Base-by-base conservation (phyloP, 176 grass and related monocot species). In the Dactylis glomerata region DNA sequence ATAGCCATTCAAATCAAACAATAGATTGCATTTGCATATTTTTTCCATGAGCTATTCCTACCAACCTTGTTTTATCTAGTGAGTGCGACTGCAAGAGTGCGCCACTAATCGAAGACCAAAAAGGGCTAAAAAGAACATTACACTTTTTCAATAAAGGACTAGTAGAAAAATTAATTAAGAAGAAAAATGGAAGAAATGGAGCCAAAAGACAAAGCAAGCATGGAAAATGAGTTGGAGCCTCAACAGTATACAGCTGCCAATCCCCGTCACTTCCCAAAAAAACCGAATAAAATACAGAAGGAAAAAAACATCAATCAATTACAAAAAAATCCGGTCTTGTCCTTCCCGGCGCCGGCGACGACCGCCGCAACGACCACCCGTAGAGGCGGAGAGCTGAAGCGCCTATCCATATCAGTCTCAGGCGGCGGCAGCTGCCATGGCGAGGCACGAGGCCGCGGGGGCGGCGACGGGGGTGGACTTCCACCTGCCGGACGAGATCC, bases 401-500 rank as follows among this genome's bases (percentile, higher is more conserved):
- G 22, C 42, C 77, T 8, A 27, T 6, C 22, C 23, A 56, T 32
- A 16, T 36, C 49, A 30, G 66, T 32, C n/a, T 36, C 49, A 30
- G n/a, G 75, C 74, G 51, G 30, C 77, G 36, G 37, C 54, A 23
- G 47, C 24, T 55, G 82, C 32, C 42, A 82, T 88, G 71, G 89
- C 75, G 80, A 79, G 84, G 84, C 80, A 87, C 11, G 84, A 86
- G 34, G 55, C 76, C 49, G 1, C 61, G 23, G 85, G 77, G 57
- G 55, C 81, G 17, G 19, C 59, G 8, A 77, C 78, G 40, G 89
- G 80, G 30, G 80, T 88, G 26, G 89, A 98, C 68, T 98, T 95
- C 89, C 77, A 98, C 89, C 89, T 98, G 62, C 87, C 96, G 0
- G 93, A 98, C 86, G 91, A 98, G 83, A 92, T 98, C 81, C 96